These are phyloP conservation scores for Panicum virgatum DNA, from an alignment of 202 grass and related monocot species.

Conservation along the genomic window DNA sequence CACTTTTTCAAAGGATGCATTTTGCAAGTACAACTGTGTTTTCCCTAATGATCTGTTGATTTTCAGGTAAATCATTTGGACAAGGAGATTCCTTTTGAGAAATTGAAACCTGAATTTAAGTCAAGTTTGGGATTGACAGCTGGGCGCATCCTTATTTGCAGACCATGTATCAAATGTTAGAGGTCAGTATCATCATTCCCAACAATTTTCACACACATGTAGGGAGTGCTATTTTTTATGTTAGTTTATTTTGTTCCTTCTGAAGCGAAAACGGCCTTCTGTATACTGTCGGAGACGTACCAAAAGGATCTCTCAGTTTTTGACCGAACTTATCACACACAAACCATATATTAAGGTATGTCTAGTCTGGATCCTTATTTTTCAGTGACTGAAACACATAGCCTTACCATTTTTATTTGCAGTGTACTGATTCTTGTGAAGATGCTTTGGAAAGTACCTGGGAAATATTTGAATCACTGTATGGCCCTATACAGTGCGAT, in stretches of 20 bases:
- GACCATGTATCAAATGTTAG: not conserved
- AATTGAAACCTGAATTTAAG: constrained; percentile 27
- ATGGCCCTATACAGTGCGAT: not conserved
- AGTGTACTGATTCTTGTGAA: not conserved
- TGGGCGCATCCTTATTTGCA: not conserved
- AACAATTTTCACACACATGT: not conserved
- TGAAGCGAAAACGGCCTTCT: constrained; percentile 1
- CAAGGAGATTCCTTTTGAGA: not conserved
- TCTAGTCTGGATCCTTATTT: not conserved
- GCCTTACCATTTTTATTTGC: not conserved
- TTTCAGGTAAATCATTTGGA: not conserved
- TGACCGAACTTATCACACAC: not conserved
- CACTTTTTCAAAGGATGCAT: not conserved
- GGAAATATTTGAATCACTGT: not conserved
- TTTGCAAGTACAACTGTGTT: not conserved
- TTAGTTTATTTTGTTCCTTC: not conserved
- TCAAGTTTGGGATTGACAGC: constrained; percentile 23
- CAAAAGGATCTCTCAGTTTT: not conserved
- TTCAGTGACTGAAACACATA: not conserved
- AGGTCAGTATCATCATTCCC: not conserved
- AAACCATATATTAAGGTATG: constrained; percentile 34
- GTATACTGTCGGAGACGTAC: not conserved
- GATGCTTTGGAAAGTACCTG: not conserved
- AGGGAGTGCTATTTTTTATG: not conserved
- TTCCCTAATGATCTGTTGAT: not conserved